Evolutionary conservation across 306 rosid genomes (phyloP), one percentile per base, ranked within the genome.

Genomic region (Ammopiptanthus mongolicus): DNA sequence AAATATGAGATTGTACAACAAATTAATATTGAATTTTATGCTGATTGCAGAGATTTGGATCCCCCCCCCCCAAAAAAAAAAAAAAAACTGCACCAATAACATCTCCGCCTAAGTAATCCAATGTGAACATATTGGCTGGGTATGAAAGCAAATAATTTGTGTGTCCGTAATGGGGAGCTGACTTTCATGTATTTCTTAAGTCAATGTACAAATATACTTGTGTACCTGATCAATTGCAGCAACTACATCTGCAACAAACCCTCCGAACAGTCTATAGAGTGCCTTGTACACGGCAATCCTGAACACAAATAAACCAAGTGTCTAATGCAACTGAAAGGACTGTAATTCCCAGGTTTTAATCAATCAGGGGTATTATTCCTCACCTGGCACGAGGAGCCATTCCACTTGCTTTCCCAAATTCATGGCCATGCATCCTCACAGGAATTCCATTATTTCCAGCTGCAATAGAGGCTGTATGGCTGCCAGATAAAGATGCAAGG

Each of bases 301-400:
- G 87, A 64, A 83, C 58, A 83, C 65, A 77, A 46, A 75, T 18
- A 70, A 41, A 73, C 55, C 67, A 73, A 72, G 57, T 53, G 71
- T 58, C 25, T 48, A 37, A 17, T 55, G 73, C 73, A 79, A 76
- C 69, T 60, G 67, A 57, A 78, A 70, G 53, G 67, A 57, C 22
- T 15, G 46, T 2, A 69, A 39, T 83, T 53, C 65, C 69, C 10
- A 37, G 56, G 61, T 59, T 62, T 61, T 65, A 80, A 75, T 59
- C 70, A 82, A 51, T 31, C 8, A 53, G 25, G 76, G 57, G 51
- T 70, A 39, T 65, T 67, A 60, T 72, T 84, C 80, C 88, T 87
- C 85, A 90, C 99, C 99, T 92, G 37, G 99, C 98, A 78, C 97
- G 99, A 25, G 99, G 99, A 80, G 99, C 99, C 99, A 96, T 96